Evolutionary conservation across 2,329 filamentous ascomycete genomes (phyloP), one percentile per base, ranked within the genome.

Genomic region (Keithomyces neogunnii): DNA sequence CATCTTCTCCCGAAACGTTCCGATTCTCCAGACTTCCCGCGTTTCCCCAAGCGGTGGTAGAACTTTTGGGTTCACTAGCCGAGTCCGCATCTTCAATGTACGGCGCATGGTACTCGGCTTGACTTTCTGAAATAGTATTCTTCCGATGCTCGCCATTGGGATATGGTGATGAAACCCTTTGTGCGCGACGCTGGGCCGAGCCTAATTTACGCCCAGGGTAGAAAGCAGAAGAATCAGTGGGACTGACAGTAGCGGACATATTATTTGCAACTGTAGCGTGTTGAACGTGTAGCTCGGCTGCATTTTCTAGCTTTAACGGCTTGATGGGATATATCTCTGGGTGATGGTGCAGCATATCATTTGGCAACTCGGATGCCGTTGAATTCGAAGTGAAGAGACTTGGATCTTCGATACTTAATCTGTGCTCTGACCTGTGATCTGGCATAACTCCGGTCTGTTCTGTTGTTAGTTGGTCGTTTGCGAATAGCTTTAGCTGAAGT

Each of bases 121-220:
- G 26, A 13, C 28, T 38, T 8, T 30, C 42, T 5, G 28, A 11
- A 31, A n/a, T 30, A 4, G 28, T 29, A 5, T 32, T 13, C 6
- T 26, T 47, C 31, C 11, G 10, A 26, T 46, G 32, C 32, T 50
- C 47, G 5, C 45, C 44, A 11, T 8, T 43, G 19, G 26, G 31
- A 11, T 53, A 51, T 13, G 48, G 35, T 1, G 54, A 52, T 8
- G 56, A 51, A 9, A 55, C 56, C 29, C 65, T 54, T 43, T 66
- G 58, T 26, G 60, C 61, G 48, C 65, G 59, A 9, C 65, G 63
- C 13, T 59, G 56, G 29, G 60, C 56, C 30, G 65, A 63, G 31
- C 63, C 60, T 32, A 54, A 44, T 13, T 44, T 57, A 26, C 64
- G 59, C 9, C 56, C 54, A 3, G 62, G 59, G 32, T 51, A 56